These are phyloP conservation scores for Aspergillus sp. DNA, from an alignment of 2,329 filamentous ascomycete genomes.

Conservation along the genomic window DNA sequence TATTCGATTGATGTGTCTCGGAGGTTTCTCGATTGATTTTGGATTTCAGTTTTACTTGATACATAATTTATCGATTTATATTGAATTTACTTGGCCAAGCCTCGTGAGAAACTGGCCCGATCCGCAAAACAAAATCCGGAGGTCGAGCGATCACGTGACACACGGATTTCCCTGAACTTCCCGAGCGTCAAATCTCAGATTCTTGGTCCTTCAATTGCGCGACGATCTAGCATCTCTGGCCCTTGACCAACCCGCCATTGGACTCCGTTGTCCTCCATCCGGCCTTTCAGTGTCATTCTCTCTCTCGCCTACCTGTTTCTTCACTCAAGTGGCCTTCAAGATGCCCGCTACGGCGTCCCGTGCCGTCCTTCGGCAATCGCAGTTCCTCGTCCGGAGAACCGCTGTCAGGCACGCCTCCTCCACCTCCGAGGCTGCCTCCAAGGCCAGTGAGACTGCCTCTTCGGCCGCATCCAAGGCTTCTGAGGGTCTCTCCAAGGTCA, in stretches of 20 bases:
- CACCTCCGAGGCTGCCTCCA: slow-evolving; percentile 43
- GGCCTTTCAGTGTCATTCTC: slow-evolving; percentile 27
- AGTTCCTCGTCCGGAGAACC: slow-evolving; percentile 45
- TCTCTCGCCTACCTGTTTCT: slow-evolving; percentile 23
- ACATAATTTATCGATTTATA: neutral
- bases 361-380: slow-evolving; percentile 46
- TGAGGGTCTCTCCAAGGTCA: slow-evolving; percentile 78
- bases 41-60: too few relatives aligned
- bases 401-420: slow-evolving; percentile 48
- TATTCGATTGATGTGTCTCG: too few relatives aligned
- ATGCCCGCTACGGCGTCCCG: slow-evolving; percentile 45
- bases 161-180: slow-evolving; percentile 38
- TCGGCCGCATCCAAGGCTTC: slow-evolving; percentile 61
- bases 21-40: too few relatives aligned
- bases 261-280: slow-evolving; percentile 31
- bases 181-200: slow-evolving; percentile 40
- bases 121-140: neutral
- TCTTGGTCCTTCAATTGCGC: slow-evolving; percentile 36
- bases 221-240: slow-evolving; percentile 26
- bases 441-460: slow-evolving; percentile 44
- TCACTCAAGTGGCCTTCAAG: slow-evolving; percentile 28
- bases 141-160: slow-evolving; percentile 11
- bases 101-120: neutral
- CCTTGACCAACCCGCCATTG: slow-evolving; percentile 38
- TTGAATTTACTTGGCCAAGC: neutral